Percentiles rank a stretch among this genome's conserved stretches.
phyloP scores from a whole-genome alignment of 2,329 filamentous ascomycete genomes.

The Colletotrichum noveboracense region DNA sequence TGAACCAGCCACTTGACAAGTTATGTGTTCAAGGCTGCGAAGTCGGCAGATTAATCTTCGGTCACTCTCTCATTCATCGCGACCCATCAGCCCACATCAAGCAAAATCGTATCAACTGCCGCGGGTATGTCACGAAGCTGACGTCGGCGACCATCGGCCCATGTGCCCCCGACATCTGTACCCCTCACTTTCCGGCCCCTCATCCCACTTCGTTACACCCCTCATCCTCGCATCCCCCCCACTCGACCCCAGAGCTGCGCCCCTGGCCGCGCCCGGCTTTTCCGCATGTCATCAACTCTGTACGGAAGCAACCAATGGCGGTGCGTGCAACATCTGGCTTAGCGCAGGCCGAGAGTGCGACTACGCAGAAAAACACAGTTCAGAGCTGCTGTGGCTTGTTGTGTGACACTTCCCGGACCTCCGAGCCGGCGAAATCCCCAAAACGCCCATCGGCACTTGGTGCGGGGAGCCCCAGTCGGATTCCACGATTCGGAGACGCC shows the following conservation, averaged over 20 bases:
- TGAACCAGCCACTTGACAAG: rapidly evolving
- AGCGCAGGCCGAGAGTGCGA: background rate
- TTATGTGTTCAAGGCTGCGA: background rate
- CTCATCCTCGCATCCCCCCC: background rate
- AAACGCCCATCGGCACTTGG: background rate
- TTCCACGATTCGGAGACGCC: background rate
- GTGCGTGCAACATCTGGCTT: background rate
- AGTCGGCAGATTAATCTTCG: background rate
- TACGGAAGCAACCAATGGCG: background rate
- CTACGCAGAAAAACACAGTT: background rate
- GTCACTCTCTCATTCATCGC: background rate
- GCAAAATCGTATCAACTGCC: background rate
- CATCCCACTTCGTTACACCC: background rate
- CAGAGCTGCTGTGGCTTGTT: background rate
- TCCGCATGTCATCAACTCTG: background rate
- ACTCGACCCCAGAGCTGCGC: background rate
- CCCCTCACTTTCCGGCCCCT: slow-evolving; percentile 11
- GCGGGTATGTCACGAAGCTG: background rate
- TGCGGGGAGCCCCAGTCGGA: slow-evolving; percentile 9
- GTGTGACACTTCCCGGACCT: slow-evolving; percentile 11
- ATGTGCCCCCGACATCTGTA: slow-evolving; percentile 1
- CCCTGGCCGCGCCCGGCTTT: background rate
- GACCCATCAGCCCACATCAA: background rate
- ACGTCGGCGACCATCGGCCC: slow-evolving; percentile 1
- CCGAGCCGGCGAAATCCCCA: background rate